Base-by-base conservation (phyloP, 2,329 filamentous ascomycete species). In the Colletotrichum chlorophyti region DNA sequence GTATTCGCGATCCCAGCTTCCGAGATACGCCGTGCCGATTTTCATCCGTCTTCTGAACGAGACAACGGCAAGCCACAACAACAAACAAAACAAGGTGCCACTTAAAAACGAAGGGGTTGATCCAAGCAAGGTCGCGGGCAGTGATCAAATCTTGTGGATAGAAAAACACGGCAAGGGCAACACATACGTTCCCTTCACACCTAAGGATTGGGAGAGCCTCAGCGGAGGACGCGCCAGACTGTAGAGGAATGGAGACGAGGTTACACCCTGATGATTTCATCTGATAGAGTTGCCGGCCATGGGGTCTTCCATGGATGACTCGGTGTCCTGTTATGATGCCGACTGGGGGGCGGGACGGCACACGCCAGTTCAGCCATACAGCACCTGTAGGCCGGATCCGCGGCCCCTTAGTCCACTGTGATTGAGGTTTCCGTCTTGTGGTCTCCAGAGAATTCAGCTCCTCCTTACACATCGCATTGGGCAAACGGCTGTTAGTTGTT, bases 71-170 rank as follows among this genome's bases (percentile, higher is more conserved):
- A 79, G 82, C 53, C 87, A 90, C 68, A 93, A 92, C 65, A 89
- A 91, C 70, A 93, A 93, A 74, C 90, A 92, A 73, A 91, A 91
- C 68, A 93, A 93, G 31, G 24, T 87, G 2, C 86, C 86, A 0
- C 74, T 92, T 41, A 80, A 88, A 32, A 54, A 60, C 12, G 43
- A 60, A 23, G 57, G 57, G 5, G 57, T 60, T n/a, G 43, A 60
- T 8, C 57, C 51, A 3, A 34, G 43, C 26, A 50, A 60, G 37
- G 34, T 55, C 1, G 35, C 72, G 19, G 64, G 63, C 1, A 69
- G 72, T 2, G 81, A 83, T 51, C 66, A 71, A 24, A 53, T 84
- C 3, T 71, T 79, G 21, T 77, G 91, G 72, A 85, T 86, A 65
- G 87, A 85, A 74, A 50, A 50, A 32, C 57, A 55, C n/a, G 57